Evolutionary conservation across 1,284 basidiomycete genomes (phyloP).

Genomic region (Xerocomus minutiporus): DNA sequence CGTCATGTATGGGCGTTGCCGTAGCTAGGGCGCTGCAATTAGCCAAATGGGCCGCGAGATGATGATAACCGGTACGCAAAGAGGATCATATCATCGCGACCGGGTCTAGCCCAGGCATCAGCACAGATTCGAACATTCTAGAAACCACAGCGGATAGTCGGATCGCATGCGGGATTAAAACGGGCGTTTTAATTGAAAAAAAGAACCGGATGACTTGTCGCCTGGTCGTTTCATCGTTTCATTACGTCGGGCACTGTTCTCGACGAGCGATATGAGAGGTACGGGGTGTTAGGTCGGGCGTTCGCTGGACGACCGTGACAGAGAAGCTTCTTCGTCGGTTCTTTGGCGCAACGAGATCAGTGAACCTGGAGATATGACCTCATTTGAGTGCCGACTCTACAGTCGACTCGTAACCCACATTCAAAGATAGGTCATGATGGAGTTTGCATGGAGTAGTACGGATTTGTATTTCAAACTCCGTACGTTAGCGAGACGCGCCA

Average conservation of each 20-base stretch:
- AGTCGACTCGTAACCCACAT: background rate
- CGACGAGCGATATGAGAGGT: constrained; percentile 3
- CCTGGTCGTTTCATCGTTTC: constrained; percentile 3
- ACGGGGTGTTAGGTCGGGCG: constrained; percentile 9
- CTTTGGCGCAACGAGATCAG: background rate
- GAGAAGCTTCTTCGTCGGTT: background rate
- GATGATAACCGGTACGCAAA: background rate
- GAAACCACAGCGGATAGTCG: background rate
- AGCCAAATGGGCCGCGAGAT: background rate
- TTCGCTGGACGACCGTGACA: background rate
- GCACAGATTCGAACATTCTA: background rate
- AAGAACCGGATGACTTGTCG: background rate
- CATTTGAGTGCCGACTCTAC: background rate
- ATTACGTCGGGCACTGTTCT: constrained; percentile 12
- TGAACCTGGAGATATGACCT: constrained; percentile 7
- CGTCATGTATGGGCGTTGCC: constrained; percentile 9
- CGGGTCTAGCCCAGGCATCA: background rate
- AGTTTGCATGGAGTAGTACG: background rate
- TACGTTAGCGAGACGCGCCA: too few species aligned
- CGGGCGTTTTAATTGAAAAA: background rate
- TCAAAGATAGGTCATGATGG: background rate
- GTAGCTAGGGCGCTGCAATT: constrained; percentile 4
- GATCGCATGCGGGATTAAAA: constrained; percentile 7
- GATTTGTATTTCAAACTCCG: background rate
- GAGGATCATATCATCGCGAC: background rate